Percentiles rank a stretch among this genome's conserved stretches.
Evolutionary conservation across 306 rosid genomes (phyloP).

Genomic region (Rosa multiflora): DNA sequence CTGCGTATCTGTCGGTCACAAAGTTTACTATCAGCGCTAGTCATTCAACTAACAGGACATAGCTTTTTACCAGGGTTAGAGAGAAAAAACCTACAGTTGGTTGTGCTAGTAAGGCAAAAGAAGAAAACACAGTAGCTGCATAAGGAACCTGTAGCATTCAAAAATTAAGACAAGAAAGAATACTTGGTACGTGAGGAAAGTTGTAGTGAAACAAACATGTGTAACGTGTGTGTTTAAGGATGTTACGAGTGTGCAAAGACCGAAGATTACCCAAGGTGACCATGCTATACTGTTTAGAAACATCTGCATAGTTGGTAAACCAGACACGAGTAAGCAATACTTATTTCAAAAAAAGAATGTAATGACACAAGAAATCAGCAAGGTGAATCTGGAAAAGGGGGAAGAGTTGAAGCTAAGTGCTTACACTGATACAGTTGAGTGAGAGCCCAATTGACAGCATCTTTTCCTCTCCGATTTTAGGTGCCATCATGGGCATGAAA

Average conservation of each 20-base stretch:
- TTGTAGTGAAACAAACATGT: neutral
- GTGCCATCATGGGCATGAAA: slow-evolving; percentile 64
- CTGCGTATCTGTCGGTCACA: slow-evolving; percentile 61
- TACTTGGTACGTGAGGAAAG: neutral
- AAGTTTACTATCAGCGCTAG: slow-evolving; percentile 2
- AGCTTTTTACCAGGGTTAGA: neutral
- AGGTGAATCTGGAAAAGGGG: neutral
- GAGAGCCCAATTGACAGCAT: slow-evolving; percentile 69
- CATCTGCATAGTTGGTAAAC: slow-evolving; percentile 47
- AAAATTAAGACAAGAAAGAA: slow-evolving; percentile 1
- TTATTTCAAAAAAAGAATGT: neutral
- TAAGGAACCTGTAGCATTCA: slow-evolving; percentile 75
- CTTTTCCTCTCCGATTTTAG: slow-evolving; percentile 66
- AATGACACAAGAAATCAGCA: neutral
- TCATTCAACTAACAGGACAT: neutral
- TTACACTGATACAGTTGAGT: slow-evolving; percentile 51
- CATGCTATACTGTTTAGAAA: slow-evolving; percentile 61
- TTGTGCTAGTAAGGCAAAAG: slow-evolving; percentile 47
- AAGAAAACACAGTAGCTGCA: slow-evolving; percentile 46
- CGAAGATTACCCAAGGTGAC: slow-evolving; percentile 71
- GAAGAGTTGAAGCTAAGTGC: slow-evolving; percentile 16
- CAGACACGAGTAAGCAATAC: slow-evolving; percentile 15
- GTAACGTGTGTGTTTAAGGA: neutral
- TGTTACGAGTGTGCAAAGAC: neutral
- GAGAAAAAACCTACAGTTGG: slow-evolving; percentile 61